These are phyloP conservation scores for Chrysanthemum seticuspe DNA, from an alignment of 129 eudicot genomes.

Conservation along the genomic window DNA sequence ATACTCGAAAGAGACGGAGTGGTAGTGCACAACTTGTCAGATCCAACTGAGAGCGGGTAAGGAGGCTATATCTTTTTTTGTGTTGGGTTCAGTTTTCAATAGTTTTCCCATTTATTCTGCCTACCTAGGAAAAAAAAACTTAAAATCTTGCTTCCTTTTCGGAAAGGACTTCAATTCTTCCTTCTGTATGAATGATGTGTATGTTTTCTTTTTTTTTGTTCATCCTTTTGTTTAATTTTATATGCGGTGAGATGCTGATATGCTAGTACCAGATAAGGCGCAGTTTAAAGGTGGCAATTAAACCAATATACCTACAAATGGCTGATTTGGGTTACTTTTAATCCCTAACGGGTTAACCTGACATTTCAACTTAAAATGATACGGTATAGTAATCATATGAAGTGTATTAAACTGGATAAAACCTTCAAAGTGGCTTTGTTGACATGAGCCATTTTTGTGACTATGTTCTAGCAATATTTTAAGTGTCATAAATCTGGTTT, in stretches of 20 bases:
- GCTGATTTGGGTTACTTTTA: background rate
- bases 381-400: too few species aligned
- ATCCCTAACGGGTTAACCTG: background rate
- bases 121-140: conserved; percentile 12
- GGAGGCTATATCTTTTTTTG: conserved; percentile 13
- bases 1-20: conserved; percentile 73
- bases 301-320: background rate
- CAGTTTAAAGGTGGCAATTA: background rate
- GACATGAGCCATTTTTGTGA: too few species aligned
- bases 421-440: background rate
- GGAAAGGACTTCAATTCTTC: too few species aligned
- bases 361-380: background rate
- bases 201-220: background rate
- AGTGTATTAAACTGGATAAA: background rate
- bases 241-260: background rate
- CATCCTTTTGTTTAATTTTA: background rate
- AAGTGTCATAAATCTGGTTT: too few species aligned
- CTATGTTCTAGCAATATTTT: too few species aligned
- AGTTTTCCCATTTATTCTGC: background rate
- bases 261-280: background rate
- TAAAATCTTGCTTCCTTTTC: background rate
- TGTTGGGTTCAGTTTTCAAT: background rate
- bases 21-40: conserved; percentile 40
- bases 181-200: too few species aligned
- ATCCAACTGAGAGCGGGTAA: conserved; percentile 43